Evolutionary conservation across 1,284 basidiomycete species (phyloP).

Genomic region (Heliocybe sulcata): DNA sequence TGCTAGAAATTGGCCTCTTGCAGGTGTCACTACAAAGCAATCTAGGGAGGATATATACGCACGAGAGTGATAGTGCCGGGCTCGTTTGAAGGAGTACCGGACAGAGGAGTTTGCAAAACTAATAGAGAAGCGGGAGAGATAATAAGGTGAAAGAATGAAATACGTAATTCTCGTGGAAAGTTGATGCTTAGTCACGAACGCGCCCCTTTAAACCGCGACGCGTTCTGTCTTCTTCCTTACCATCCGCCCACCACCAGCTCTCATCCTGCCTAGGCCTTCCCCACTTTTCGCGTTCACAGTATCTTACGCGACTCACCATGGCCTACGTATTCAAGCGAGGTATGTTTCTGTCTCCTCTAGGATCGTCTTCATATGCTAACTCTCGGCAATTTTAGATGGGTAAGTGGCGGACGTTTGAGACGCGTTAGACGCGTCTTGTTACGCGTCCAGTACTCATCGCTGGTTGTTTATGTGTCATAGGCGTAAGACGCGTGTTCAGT

Average conservation of each 20-base stretch:
- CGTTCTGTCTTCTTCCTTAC: slow-evolving; percentile 1
- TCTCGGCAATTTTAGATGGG: slow-evolving; percentile 43
- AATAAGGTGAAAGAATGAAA: neutral
- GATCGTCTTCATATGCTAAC: slow-evolving; percentile 15
- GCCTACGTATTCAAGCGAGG: slow-evolving; percentile 16
- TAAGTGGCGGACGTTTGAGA: slow-evolving; percentile 30
- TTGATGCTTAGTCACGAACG: slow-evolving; percentile 1
- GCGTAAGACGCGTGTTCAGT: slow-evolving; percentile 82
- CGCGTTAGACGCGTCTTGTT: slow-evolving; percentile 24
- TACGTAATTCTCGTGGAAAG: neutral
- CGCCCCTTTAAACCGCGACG: neutral
- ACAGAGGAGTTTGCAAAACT: too few relatives aligned
- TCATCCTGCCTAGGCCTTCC: neutral
- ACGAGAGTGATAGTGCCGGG: too few relatives aligned
- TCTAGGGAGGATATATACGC: too few relatives aligned
- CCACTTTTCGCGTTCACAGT: neutral
- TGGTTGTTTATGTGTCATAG: slow-evolving; percentile 28
- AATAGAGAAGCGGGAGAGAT: neutral
- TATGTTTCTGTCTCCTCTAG: slow-evolving; percentile 8
- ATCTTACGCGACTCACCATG: slow-evolving; percentile 7
- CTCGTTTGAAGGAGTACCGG: too few relatives aligned
- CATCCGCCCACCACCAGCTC: slow-evolving; percentile 3
- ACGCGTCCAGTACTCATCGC: slow-evolving; percentile 8
- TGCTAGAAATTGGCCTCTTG: too few relatives aligned
- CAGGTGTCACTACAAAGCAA: too few relatives aligned